Evolutionary conservation across 2,329 filamentous ascomycete genomes (phyloP).

Genomic region (Nigrospora sphaerica): DNA sequence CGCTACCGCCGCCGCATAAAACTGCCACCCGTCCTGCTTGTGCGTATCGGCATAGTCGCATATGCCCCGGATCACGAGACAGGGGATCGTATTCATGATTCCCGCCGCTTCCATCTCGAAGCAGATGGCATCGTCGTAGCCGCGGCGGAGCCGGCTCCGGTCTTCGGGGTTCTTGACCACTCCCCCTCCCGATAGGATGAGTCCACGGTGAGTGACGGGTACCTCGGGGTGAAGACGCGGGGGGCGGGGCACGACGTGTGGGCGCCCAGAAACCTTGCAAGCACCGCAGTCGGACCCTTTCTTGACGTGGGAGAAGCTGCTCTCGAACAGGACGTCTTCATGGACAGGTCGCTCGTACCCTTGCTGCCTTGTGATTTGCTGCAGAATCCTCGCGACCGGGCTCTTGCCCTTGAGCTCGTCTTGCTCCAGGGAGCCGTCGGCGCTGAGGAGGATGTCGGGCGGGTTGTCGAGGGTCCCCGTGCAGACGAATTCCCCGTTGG

Average conservation of each 20-base stretch:
- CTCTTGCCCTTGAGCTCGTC: not conserved
- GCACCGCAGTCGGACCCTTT: not conserved
- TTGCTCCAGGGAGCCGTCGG: not conserved
- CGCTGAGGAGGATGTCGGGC: not conserved
- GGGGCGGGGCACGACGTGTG: not conserved
- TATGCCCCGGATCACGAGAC: constrained; percentile 22
- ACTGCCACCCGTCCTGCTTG: constrained; percentile 16
- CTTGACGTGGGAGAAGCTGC: not conserved
- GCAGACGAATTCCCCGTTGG: not conserved
- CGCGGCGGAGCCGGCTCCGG: constrained; percentile 14
- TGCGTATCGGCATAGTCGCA: constrained; percentile 23
- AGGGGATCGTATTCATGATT: constrained; percentile 19
- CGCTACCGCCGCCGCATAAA: constrained; percentile 15
- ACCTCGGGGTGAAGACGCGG: constrained; percentile 5
- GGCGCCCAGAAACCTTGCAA: not conserved
- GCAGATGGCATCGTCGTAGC: constrained; percentile 6
- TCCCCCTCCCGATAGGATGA: constrained; percentile 23
- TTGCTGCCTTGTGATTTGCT: not conserved
- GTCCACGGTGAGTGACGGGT: constrained; percentile 22
- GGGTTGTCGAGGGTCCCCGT: not conserved
- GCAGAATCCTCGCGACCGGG: not conserved
- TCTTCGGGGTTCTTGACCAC: constrained; percentile 17
- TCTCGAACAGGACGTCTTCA: not conserved
- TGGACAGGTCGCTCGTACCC: not conserved
- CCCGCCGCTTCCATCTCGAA: constrained; percentile 26